A percentile compares a stretch with the other conserved stretches of the same genome.
Evolutionary conservation across 1,139 yeast genomes (phyloP).

Genomic region (Geotrichum restrictum): DNA sequence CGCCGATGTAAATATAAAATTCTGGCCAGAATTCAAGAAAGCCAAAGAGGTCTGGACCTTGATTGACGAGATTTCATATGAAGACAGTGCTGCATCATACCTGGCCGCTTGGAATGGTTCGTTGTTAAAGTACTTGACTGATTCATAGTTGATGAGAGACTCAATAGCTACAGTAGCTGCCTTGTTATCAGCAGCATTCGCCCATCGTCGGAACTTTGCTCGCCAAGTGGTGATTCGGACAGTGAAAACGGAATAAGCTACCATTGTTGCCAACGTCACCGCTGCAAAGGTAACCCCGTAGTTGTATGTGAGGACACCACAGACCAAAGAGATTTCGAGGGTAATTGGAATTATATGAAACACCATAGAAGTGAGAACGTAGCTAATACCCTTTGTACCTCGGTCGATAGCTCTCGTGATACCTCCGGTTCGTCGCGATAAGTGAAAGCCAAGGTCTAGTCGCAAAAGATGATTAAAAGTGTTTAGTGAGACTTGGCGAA

Average conservation of each 20-base stretch:
- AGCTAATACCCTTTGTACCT: slow-evolving; percentile 95
- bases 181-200: slow-evolving; percentile 89
- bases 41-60: slow-evolving; percentile 92
- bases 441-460: slow-evolving; percentile 84
- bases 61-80: slow-evolving; percentile 76
- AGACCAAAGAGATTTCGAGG: slow-evolving; percentile 86
- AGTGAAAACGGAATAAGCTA: slow-evolving; percentile 80
- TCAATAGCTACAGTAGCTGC: slow-evolving; percentile 94
- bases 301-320: slow-evolving; percentile 89
- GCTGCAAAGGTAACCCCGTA: slow-evolving; percentile 88
- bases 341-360: slow-evolving; percentile 92
- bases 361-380: slow-evolving; percentile 90
- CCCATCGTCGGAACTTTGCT: slow-evolving; percentile 82
- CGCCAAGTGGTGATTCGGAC: slow-evolving; percentile 95
- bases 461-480: slow-evolving; percentile 80
- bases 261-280: slow-evolving; percentile 82
- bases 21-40: slow-evolving; percentile 86
- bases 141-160: slow-evolving; percentile 87
- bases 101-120: slow-evolving; percentile 72
- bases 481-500: slow-evolving; percentile 81
- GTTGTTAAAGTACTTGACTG: slow-evolving; percentile 91
- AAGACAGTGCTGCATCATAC: slow-evolving; percentile 70
- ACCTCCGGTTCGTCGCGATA: slow-evolving; percentile 92
- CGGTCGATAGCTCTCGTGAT: slow-evolving; percentile 93
- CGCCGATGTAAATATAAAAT: slow-evolving; percentile 83